Evolutionary conservation across 352 stramenopile genomes (phyloP), one percentile per base, ranked within the genome.

Genomic region (Globisporangium nagaii): DNA sequence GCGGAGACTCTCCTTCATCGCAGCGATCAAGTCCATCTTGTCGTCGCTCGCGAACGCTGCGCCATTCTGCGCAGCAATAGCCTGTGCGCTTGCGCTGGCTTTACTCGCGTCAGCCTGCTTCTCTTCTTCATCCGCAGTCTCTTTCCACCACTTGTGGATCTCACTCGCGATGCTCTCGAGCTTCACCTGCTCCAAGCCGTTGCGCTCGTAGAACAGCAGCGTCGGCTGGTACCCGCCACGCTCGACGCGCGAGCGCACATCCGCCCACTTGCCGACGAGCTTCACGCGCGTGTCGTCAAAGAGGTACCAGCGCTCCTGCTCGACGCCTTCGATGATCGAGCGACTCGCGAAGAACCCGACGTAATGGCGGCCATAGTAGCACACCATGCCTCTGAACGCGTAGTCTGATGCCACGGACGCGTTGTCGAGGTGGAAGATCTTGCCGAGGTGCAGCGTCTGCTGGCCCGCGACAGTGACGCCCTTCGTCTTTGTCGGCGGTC

Each of bases 261-360:
- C 80, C 1, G 68, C 68, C 84, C 84, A 93, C 31, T 68, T 70
- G 2, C 84, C 84, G 7, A 93, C 69, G 44, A 68, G 75, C 66
- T 87, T 88, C 11, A 93, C 84, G 6, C 79, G 79, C 43, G 79
- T 90, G 58, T 93, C 84, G 58, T 93, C 84, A 69, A 93, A 93
- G 22, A 93, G 66, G 45, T 84, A 91, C 84, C 80, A 93, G 2
- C 65, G 62, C 50, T 91, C 78, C 2, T 68, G 34, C 12, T 73
- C 69, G 5, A 75, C 62, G 28, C 72, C 78, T 34, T 87, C 64
- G 42, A 79, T 70, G 10, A 80, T 44, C 41, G 75, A 82, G 15
- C 70, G 78, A 66, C 80, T 91, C 28, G 79, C 71, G 54, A 93
- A 93, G 58, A 93, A 93, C 15, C 84, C 82, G 7, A 93, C 84